Percentiles rank a stretch among this genome's conserved stretches.
Conservation (phyloP, 768 basidiomycete genomes). For the Boletus reticulatus region DNA sequence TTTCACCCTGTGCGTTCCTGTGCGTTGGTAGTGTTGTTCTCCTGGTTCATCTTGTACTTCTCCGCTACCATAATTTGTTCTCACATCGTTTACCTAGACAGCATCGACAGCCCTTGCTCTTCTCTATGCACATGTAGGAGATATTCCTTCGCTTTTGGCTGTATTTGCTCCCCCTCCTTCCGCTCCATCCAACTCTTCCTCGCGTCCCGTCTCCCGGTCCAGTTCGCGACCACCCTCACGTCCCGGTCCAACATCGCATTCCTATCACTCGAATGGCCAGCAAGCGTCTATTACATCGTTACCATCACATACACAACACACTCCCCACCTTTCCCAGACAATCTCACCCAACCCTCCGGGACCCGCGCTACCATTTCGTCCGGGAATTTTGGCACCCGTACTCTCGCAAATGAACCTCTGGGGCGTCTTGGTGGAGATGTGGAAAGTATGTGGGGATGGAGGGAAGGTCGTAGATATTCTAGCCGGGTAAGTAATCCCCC, state of each 20-base stretch:
- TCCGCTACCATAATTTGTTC: background rate
- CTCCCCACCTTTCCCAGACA: constrained; percentile 10
- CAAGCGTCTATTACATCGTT: constrained; percentile 4
- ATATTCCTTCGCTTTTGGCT: constrained; percentile 20
- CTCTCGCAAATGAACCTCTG: constrained; percentile 19
- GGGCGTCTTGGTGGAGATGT: constrained; percentile 28
- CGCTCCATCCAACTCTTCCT: constrained; percentile 5
- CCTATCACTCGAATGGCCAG: constrained; percentile 4
- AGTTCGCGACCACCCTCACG: constrained; percentile 24
- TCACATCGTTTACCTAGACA: constrained; percentile 14
- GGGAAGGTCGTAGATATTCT: constrained; percentile 23
- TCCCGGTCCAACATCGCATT: constrained; percentile 13
- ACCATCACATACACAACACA: constrained; percentile 7
- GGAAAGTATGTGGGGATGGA: constrained; percentile 20
- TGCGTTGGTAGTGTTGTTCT: constrained; percentile 29
- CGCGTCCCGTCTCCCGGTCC: constrained; percentile 20
- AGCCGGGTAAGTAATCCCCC: constrained; percentile 20
- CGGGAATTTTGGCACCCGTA: constrained; percentile 17
- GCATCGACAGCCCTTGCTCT: constrained; percentile 31
- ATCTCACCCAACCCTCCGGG: background rate
- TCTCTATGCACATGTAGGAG: constrained; percentile 25
- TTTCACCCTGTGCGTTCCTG: constrained; percentile 44
- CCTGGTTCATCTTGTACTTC: constrained; percentile 43
- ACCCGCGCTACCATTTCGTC: constrained; percentile 16
- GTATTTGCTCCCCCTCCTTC: constrained; percentile 13